phyloP scores from a whole-genome alignment of 257 asterid species.

The Cinchona pubescens region DNA sequence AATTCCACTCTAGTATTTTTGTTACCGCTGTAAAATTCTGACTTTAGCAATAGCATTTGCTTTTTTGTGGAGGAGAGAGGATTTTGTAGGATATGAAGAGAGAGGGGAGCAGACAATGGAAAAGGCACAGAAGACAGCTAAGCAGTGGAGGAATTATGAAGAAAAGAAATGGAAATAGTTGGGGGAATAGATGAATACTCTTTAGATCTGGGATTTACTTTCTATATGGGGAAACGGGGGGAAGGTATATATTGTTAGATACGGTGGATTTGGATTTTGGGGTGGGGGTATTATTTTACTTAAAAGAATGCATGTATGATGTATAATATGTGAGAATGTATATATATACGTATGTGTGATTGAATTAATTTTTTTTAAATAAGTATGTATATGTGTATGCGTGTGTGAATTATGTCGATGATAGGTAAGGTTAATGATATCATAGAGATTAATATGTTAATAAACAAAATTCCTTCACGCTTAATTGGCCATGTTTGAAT shows the following conservation, averaged over 20 bases:
- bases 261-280: constrained; percentile 12
- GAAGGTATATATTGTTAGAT: not conserved
- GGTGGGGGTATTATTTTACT: not conserved
- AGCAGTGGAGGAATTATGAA: not conserved
- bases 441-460: no score
- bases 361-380: no score
- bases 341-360: no score
- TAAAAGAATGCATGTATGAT: not conserved
- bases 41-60: no score
- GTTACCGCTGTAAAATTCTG: no score
- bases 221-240: not conserved
- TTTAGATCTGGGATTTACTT: not conserved
- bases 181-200: not conserved
- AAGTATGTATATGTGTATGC: no score
- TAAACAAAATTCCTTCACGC: no score
- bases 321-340: not conserved
- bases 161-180: not conserved
- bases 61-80: not conserved
- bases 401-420: not conserved
- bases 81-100: not conserved
- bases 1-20: no score
- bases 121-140: constrained; percentile 14
- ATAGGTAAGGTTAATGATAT: no score
- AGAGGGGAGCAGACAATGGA: not conserved
- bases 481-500: no score